A percentile compares a stretch with the other conserved stretches of the same genome.
phyloP scores from a whole-genome alignment of 352 stramenopile genomes.

The Phytophthora europaea region DNA sequence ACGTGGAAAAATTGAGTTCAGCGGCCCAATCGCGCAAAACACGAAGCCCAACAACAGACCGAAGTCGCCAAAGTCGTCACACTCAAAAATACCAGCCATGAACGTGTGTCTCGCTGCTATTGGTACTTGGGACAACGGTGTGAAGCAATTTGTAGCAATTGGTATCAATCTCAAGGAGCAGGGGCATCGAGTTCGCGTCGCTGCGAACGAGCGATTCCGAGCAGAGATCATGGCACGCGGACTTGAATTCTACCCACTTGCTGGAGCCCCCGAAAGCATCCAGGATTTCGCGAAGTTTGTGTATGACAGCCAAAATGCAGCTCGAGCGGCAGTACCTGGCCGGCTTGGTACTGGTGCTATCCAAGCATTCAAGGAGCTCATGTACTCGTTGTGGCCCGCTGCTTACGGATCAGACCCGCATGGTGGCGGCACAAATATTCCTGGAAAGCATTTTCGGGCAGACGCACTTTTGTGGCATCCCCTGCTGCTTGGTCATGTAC shows the following conservation, averaged over 20 bases:
- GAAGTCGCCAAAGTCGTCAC: not conserved
- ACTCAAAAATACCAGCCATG: slow-evolving; percentile 31
- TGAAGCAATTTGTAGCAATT: slow-evolving; percentile 70
- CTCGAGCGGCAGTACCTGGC: slow-evolving; percentile 20
- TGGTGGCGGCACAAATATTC: slow-evolving; percentile 29
- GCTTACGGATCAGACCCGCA: slow-evolving; percentile 56
- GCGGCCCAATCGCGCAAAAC: slow-evolving; percentile 29
- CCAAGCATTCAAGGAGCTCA: slow-evolving; percentile 49
- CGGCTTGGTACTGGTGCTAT: slow-evolving; percentile 30
- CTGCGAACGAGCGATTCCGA: slow-evolving; percentile 76
- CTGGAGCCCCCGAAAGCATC: slow-evolving; percentile 35
- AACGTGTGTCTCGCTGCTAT: slow-evolving; percentile 50
- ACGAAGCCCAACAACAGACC: not conserved
- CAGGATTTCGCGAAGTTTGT: slow-evolving; percentile 36
- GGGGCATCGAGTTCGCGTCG: slow-evolving; percentile 87
- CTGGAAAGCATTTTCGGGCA: slow-evolving; percentile 50
- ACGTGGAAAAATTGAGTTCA: not conserved
- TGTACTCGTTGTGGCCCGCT: slow-evolving; percentile 53
- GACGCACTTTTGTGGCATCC: slow-evolving; percentile 59
- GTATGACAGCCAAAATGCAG: slow-evolving; percentile 33
- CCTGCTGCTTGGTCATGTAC: slow-evolving; percentile 54
- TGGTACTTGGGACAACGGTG: slow-evolving; percentile 59
- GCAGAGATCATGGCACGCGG: slow-evolving; percentile 54
- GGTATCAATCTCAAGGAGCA: slow-evolving; percentile 61
- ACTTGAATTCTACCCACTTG: slow-evolving; percentile 64